These are phyloP conservation scores for Elaeagnus macrophylla DNA, from an alignment of 306 rosid species.

Conservation along the genomic window DNA sequence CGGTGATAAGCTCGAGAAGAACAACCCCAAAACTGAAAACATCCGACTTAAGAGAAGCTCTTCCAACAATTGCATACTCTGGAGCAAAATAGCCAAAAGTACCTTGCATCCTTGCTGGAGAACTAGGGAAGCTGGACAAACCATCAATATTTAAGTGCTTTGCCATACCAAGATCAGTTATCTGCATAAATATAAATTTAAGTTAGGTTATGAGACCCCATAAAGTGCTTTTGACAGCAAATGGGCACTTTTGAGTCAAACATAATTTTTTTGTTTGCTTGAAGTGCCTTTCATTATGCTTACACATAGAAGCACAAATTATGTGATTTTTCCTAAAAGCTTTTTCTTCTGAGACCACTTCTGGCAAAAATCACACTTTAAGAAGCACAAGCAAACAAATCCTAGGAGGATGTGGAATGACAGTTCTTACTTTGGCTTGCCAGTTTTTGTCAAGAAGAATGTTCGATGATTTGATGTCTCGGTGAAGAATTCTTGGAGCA, in stretches of 20 bases:
- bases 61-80: slow-evolving; percentile 84
- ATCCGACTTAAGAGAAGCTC: slow-evolving; percentile 82
- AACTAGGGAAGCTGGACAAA: slow-evolving; percentile 56
- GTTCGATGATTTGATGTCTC: slow-evolving; percentile 93
- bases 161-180: slow-evolving; percentile 98
- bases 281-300: no score
- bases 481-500: slow-evolving; percentile 90
- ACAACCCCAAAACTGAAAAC: slow-evolving; percentile 97
- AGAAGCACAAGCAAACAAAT: no score
- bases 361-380: no score
- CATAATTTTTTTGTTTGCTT: no score
- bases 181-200: slow-evolving; percentile 35
- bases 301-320: no score
- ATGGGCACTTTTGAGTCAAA: no score
- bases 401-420: not conserved
- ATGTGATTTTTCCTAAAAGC: no score
- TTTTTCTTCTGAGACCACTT: no score
- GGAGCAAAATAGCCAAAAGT: slow-evolving; percentile 99
- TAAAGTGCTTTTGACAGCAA: no score
- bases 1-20: slow-evolving; percentile 92
- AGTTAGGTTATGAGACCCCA: no score
- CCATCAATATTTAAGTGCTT: slow-evolving; percentile 62
- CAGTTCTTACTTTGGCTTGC: slow-evolving; percentile 66
- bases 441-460: slow-evolving; percentile 82
- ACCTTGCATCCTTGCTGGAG: slow-evolving; percentile 93